A percentile compares a stretch with the other conserved stretches of the same genome.
phyloP scores from a whole-genome alignment of 345 rosid genomes.

The Erucastrum elatum region DNA sequence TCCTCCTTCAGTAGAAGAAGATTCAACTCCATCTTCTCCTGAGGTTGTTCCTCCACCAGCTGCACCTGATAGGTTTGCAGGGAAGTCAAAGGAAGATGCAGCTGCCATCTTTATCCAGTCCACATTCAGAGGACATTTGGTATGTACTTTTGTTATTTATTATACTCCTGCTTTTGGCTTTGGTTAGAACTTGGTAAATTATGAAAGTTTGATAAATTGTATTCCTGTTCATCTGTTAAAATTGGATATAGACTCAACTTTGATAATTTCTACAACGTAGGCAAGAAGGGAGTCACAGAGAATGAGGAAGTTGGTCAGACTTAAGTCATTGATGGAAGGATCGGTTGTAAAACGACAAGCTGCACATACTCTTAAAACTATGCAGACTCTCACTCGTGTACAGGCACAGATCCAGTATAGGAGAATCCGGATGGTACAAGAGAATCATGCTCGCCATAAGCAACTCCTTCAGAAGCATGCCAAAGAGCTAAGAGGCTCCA shows the following conservation, averaged over 20 bases:
- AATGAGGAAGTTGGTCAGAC: conserved; percentile 71
- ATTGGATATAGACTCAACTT: too few species aligned
- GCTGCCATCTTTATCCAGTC: conserved; percentile 78
- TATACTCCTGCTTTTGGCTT: neutral
- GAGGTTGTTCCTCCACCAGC: conserved; percentile 41
- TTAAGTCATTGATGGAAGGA: conserved; percentile 78
- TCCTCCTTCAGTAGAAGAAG: conserved; percentile 38
- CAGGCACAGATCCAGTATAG: conserved; percentile 76
- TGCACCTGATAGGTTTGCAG: conserved; percentile 45
- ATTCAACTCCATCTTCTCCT: conserved; percentile 35
- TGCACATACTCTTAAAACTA: conserved; percentile 62
- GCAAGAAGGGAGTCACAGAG: conserved; percentile 70
- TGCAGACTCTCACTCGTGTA: conserved; percentile 85
- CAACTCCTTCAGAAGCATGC: conserved; percentile 89
- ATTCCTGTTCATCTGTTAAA: too few species aligned
- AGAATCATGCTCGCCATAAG: conserved; percentile 82
- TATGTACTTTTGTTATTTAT: conserved; percentile 16
- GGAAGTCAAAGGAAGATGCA: conserved; percentile 67
- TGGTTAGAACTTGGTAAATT: too few species aligned
- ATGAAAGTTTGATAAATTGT: too few species aligned
- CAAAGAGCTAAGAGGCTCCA: conserved; percentile 49
- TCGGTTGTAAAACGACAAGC: conserved; percentile 76
- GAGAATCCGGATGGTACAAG: conserved; percentile 80
- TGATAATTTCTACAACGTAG: conserved; percentile 41
- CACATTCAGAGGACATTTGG: conserved; percentile 78